A percentile compares a stretch with the other conserved stretches of the same genome.
phyloP scores from a whole-genome alignment of 129 eudicot species.

The Oenanthe sinensis region DNA sequence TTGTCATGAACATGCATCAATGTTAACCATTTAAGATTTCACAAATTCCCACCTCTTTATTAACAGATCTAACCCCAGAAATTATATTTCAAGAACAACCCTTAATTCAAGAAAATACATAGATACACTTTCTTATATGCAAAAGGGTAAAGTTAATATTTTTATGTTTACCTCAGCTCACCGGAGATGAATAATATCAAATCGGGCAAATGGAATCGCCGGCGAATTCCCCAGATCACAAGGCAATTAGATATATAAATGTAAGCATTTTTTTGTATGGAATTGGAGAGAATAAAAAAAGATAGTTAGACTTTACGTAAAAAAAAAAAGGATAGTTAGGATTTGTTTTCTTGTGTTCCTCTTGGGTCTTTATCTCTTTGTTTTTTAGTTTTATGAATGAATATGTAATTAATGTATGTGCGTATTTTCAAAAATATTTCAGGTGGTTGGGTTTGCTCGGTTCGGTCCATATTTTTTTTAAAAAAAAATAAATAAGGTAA shows the following conservation, averaged over 20 bases:
- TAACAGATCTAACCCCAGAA: conserved; percentile 25
- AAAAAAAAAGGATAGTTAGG: background rate
- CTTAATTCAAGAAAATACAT: background rate
- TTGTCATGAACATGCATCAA: background rate
- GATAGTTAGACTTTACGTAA: too few species aligned
- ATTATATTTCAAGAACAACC: background rate
- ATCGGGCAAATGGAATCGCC: conserved; percentile 1
- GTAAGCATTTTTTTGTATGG: background rate
- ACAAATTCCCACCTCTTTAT: background rate
- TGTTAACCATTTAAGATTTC: background rate
- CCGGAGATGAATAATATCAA: background rate
- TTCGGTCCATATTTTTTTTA: too few species aligned
- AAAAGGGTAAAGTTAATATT: background rate
- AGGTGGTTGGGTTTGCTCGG: too few species aligned
- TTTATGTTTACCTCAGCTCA: background rate
- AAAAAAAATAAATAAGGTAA: too few species aligned
- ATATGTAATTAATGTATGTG: too few species aligned
- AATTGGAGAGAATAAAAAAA: background rate
- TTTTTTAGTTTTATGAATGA: background rate
- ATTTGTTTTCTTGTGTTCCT: conserved; percentile 2
- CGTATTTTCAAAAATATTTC: too few species aligned
- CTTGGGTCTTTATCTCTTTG: background rate
- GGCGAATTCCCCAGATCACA: background rate
- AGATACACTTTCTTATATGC: background rate
- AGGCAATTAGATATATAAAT: background rate